phyloP scores from a whole-genome alignment of 1,284 basidiomycete genomes.

The Rhodotorula sp. region DNA sequence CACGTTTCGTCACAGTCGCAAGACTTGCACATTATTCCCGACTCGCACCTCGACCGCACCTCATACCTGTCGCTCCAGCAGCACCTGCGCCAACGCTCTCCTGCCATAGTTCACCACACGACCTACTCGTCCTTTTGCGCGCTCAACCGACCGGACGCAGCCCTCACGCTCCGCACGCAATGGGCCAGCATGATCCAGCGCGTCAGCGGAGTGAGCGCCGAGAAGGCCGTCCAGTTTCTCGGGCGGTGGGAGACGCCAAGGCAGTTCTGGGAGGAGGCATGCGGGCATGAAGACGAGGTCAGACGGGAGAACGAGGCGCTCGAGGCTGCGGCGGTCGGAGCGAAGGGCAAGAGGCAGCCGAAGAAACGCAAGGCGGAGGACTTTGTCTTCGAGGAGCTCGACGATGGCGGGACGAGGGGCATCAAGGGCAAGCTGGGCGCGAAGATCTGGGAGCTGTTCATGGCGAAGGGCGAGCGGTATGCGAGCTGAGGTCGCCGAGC shows the following conservation, averaged over 20 bases:
- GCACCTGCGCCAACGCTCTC: slow-evolving; percentile 48
- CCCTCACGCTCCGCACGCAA: slow-evolving; percentile 52
- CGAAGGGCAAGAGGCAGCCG: not conserved
- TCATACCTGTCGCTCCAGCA: slow-evolving; percentile 48
- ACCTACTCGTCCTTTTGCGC: slow-evolving; percentile 53
- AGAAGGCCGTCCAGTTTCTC: slow-evolving; percentile 54
- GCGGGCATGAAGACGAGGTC: slow-evolving; percentile 8
- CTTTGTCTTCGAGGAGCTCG: slow-evolving; percentile 26
- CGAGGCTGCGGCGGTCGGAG: not conserved
- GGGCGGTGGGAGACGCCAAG: slow-evolving; percentile 54
- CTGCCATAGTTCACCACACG: slow-evolving; percentile 49
- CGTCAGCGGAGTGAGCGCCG: slow-evolving; percentile 55
- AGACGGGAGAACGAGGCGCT: slow-evolving; percentile 12
- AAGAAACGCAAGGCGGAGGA: slow-evolving; percentile 27
- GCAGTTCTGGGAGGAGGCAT: slow-evolving; percentile 23
- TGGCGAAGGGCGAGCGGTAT: slow-evolving; percentile 13
- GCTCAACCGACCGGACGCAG: slow-evolving; percentile 55
- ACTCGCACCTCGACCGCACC: slow-evolving; percentile 47
- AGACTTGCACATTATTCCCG: slow-evolving; percentile 52
- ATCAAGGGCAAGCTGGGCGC: slow-evolving; percentile 34
- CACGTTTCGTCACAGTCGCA: not conserved
- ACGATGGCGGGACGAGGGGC: slow-evolving; percentile 16
- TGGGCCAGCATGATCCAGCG: slow-evolving; percentile 57
- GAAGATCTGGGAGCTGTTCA: slow-evolving; percentile 29
- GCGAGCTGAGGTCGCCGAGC: not conserved